A percentile compares a stretch with the other conserved stretches of the same genome.
phyloP scores from a whole-genome alignment of 345 rosid genomes.

The Moricandia moricandioides region DNA sequence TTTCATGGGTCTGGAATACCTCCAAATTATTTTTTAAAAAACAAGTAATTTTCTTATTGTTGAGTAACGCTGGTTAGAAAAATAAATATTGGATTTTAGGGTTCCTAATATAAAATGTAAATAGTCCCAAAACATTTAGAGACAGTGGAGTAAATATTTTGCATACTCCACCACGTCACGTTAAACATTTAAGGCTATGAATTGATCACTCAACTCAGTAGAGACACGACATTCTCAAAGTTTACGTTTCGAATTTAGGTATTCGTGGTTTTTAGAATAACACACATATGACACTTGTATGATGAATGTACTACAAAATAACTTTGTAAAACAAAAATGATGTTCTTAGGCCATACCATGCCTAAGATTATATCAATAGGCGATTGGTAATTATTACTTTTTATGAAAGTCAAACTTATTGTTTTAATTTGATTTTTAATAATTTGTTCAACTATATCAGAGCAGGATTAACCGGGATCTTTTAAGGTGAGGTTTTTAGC shows the following conservation, averaged over 20 bases:
- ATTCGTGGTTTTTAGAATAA: background rate
- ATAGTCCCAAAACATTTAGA: background rate
- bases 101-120: background rate
- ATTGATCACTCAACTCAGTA: conserved; percentile 1
- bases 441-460: background rate
- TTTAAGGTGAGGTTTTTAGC: no score
- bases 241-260: background rate
- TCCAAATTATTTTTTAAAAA: no score
- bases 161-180: conserved; percentile 47
- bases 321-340: conserved; percentile 23
- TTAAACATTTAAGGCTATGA: conserved; percentile 16
- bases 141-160: conserved; percentile 22
- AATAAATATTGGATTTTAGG: background rate
- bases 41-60: background rate
- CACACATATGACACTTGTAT: conserved; percentile 28
- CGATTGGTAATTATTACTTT: conserved; percentile 12
- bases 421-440: background rate
- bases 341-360: conserved; percentile 36
- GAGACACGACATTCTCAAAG: conserved; percentile 17
- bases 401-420: conserved; percentile 29
- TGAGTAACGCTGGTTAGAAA: background rate
- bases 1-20: no score
- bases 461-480: no score
- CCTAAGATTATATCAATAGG: conserved; percentile 24
- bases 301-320: conserved; percentile 4